Base-by-base conservation (phyloP, 2,329 filamentous ascomycete species). In the Phaeosphaeria sp. region DNA sequence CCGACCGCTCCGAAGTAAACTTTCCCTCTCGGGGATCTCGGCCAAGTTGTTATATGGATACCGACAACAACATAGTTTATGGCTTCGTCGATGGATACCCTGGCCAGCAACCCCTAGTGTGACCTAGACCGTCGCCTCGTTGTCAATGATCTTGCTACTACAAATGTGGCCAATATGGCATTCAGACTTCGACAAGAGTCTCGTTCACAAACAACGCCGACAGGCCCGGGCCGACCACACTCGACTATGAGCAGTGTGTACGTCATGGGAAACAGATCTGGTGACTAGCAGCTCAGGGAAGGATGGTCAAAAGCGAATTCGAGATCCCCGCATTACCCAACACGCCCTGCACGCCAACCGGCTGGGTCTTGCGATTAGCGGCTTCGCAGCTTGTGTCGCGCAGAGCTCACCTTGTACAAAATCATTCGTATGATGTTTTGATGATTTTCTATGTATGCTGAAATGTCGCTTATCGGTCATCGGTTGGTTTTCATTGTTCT, bases 1-100 rank as follows among this genome's bases (percentile, higher is more conserved):
- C 76, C 21, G 77, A 73, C 0, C 63, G 73, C 6, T 59, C 82
- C 6, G 78, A 79, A 42, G 64, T 65, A 17, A 78, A 80, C 8
- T 66, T 82, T 4, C 79, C 79, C 21, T 82, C 79, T 53, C 54
- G 67, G 27, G 65, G 59, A 6, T 64, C 71, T 24, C 73, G 68
- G 8, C 72, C 74, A 53, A 75, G 81, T 40, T 82, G 78, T 53
- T 72, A 78, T 21, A 78, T 82, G n/a, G 72, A 54, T 25, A 43
- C 18, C 40, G 46, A 79, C 50, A 81, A 81, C 61, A 63, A 74
- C 1, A 56, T 76, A 13, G 75, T 81, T 1, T 49, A 36, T 20
- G 33, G 46, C 24, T 18, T 43, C n/a, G 20, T 43, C 3, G 40
- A 21, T n/a, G n/a, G 40, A 21, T 43, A 43, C 20, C 3, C 40